Evolutionary conservation across 345 rosid genomes (phyloP), one percentile per base, ranked within the genome.

Genomic region (Hirschfeldia incana): DNA sequence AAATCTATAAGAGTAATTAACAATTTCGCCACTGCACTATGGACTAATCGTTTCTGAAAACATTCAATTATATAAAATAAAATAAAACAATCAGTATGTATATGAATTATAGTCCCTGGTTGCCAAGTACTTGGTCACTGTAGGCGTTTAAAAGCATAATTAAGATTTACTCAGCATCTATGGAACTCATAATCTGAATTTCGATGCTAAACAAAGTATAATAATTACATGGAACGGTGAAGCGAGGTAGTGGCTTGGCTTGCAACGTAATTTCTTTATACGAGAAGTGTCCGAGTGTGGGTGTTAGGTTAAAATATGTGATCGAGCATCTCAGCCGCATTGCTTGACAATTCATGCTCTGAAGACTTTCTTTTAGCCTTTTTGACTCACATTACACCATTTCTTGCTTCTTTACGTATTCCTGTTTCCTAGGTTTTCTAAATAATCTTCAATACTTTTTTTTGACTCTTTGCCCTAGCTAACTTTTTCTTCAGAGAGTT

Each of bases 301-400:
- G 73, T 78, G 81, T 78, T 66, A 67, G 69, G 74, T 79, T 70
- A 67, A 69, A 73, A 42, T 8, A 65, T 66, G 73, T 46, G 64
- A 44, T 26, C 36, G 78, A 67, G 65, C 58, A 10, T 67, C 78
- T 60, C 53, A 49, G 82, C 83, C 83, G 83, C 83, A 74, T 68
- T 74, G 5, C 75, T 74, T 80, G 83, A 80, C 83, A 69, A 74
- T 80, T 79, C 82, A 68, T 79, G 44, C 75, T 59, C 61, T 80
- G 33, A 67, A 73, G 65, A 11, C 13, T 36, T 51, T 51, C 70
- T 66, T 72, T 65, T 30, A 53, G 0, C 69, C 65, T 30, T 51
- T 16, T 44, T 13, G 6, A 65, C 65, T 73, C 74, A 59, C 82
- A 60, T 67, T 12, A 44, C 65, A 59, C 1, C n/a, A 6, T 9